phyloP scores from a whole-genome alignment of 441 rosid genomes.

The Erysimum pusillum region DNA sequence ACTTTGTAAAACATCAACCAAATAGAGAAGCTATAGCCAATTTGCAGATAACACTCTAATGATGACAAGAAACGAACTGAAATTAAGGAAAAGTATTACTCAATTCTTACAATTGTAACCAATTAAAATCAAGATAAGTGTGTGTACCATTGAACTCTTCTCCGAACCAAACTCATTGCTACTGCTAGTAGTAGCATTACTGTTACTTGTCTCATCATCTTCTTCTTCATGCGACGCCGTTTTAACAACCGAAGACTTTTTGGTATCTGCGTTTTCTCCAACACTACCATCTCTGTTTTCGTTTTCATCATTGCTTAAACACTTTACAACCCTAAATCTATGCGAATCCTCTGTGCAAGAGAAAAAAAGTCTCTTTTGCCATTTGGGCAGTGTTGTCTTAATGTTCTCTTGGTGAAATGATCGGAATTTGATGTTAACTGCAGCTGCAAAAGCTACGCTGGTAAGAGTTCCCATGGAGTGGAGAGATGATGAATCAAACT shows the following conservation, averaged over 20 bases:
- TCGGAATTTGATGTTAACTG: slow-evolving; percentile 54
- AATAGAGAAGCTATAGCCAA: slow-evolving; percentile 17
- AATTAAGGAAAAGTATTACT: not conserved
- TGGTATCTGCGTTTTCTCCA: slow-evolving; percentile 21
- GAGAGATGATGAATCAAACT: not conserved
- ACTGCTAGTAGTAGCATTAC: not conserved
- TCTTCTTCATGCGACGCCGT: too few species aligned
- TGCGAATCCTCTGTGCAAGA: slow-evolving; percentile 38
- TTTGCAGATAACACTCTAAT: slow-evolving; percentile 8
- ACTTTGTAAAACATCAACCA: slow-evolving; percentile 8
- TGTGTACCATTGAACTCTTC: slow-evolving; percentile 64
- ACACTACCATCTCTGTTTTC: slow-evolving; percentile 43
- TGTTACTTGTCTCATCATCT: slow-evolving; percentile 51
- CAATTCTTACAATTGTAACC: slow-evolving; percentile 3
- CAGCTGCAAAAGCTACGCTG: slow-evolving; percentile 62
- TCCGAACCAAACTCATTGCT: slow-evolving; percentile 56
- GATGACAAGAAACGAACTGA: slow-evolving; percentile 4
- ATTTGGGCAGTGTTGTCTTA: slow-evolving; percentile 38
- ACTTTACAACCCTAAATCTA: slow-evolving; percentile 49
- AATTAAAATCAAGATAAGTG: not conserved
- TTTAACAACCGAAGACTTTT: slow-evolving; percentile 40
- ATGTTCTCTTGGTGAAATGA: slow-evolving; percentile 48
- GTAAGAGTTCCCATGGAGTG: slow-evolving; percentile 73
- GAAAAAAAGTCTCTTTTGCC: slow-evolving; percentile 44
- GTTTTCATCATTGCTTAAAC: slow-evolving; percentile 55